These are phyloP conservation scores for Blastobotrys illinoisensis DNA, from an alignment of 1,139 yeast species.

Conservation along the genomic window DNA sequence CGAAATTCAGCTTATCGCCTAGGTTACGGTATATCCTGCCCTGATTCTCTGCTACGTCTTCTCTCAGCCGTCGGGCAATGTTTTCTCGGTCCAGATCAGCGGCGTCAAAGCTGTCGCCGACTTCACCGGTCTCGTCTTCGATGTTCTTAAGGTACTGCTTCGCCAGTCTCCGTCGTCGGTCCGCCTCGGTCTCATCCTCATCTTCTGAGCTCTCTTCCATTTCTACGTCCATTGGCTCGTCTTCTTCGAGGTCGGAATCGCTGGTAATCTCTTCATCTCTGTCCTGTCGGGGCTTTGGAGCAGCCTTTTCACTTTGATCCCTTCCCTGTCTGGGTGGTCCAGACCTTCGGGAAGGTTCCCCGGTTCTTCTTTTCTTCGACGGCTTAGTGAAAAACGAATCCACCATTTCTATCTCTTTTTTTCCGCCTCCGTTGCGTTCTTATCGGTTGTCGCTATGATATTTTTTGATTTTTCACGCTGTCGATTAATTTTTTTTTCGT, in stretches of 20 bases:
- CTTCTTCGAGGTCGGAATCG: constrained; percentile 14
- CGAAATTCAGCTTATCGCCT: constrained; percentile 27
- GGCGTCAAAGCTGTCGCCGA: constrained; percentile 72
- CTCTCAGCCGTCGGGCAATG: constrained; percentile 69
- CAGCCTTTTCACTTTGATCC: constrained; percentile 5
- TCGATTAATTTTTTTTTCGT: neutral
- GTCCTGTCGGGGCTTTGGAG: constrained; percentile 7
- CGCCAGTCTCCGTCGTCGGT: constrained; percentile 88
- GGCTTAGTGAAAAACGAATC: constrained; percentile 30
- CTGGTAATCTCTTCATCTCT: constrained; percentile 31
- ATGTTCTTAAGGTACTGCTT: constrained; percentile 84
- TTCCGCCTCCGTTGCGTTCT: neutral
- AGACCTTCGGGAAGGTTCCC: constrained; percentile 6
- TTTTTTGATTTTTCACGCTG: neutral
- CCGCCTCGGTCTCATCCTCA: constrained; percentile 77
- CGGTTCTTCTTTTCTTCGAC: constrained; percentile 18
- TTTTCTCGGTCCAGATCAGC: constrained; percentile 85
- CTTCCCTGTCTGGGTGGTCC: constrained; percentile 7
- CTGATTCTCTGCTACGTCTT: constrained; percentile 84
- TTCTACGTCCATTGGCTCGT: constrained; percentile 17
- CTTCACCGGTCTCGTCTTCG: constrained; percentile 46
- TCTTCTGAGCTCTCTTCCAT: constrained; percentile 33
- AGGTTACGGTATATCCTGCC: constrained; percentile 73
- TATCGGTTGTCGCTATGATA: neutral
- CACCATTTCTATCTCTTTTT: constrained; percentile 20